phyloP scores from a whole-genome alignment of 768 basidiomycete genomes.

The Tricholoma terreum region DNA sequence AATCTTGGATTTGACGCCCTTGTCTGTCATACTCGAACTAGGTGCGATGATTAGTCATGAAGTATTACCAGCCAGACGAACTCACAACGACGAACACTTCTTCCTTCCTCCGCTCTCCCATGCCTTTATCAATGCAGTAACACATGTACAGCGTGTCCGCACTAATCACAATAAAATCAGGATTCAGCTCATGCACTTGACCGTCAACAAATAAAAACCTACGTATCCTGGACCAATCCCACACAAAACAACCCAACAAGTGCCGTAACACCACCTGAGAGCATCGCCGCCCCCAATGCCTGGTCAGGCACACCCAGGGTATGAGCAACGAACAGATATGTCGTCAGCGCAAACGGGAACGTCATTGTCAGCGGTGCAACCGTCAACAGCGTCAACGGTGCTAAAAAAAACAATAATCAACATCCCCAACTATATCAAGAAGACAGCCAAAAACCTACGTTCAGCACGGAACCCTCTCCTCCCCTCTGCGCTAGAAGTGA shows the following conservation, averaged over 20 bases:
- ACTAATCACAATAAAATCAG: constrained; percentile 17
- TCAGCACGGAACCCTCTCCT: constrained; percentile 53
- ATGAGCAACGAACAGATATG: constrained; percentile 89
- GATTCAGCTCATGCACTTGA: neutral
- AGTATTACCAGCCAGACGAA: neutral
- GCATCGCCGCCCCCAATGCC: constrained; percentile 70
- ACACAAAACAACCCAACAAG: constrained; percentile 82
- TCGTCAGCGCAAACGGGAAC: constrained; percentile 75
- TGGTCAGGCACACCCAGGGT: constrained; percentile 65
- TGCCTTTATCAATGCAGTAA: constrained; percentile 48
- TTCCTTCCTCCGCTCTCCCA: constrained; percentile 36
- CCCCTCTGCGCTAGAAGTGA: constrained; percentile 35
- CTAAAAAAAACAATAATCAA: constrained; percentile 26
- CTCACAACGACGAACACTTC: constrained; percentile 41
- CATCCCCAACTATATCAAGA: neutral
- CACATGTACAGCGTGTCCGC: constrained; percentile 47
- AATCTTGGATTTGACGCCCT: constrained; percentile 10
- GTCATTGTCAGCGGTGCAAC: constrained; percentile 77
- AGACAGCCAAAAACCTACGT: constrained; percentile 40
- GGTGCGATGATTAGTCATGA: neutral
- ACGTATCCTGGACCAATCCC: constrained; percentile 72
- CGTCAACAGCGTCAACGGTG: constrained; percentile 69
- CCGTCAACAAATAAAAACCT: constrained; percentile 16
- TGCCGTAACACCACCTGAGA: constrained; percentile 78
- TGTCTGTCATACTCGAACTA: constrained; percentile 35